Base-by-base conservation (phyloP, 2,329 filamentous ascomycete species). In the Stagonosporopsis tanaceti region DNA sequence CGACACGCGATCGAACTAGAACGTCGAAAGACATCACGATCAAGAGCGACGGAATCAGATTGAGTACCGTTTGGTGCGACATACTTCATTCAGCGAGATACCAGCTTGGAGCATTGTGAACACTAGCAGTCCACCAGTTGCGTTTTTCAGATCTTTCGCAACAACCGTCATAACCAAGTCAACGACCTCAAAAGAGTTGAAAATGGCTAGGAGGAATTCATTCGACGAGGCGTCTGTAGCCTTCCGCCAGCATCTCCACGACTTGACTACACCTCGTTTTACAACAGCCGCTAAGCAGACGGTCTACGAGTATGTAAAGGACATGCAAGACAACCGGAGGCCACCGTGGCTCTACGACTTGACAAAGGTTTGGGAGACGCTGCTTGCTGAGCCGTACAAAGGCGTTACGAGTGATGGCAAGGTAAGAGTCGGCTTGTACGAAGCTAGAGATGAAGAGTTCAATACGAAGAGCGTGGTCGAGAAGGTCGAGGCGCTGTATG, bases 391-490 rank as follows among this genome's bases (percentile, higher is more conserved):
- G 75, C 89, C 90, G 0, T 92, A 86, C 72, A 87, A 84, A 67
- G 90, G 90, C 24, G 79, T 93, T 20, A 92, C 90, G 0, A 86
- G 76, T 11, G 87, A 92, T 62, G 90, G 89, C 82, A 78, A 66
- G 5, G 78, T 89, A 1, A 80, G 77, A 17, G 78, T 79, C 0
- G 81, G 77, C 6, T 77, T 91, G 1, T 90, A 87, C 73, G 67
- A 78, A 39, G 68, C 87, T 4, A 82, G 87, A 63, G 88, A 92
- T 65, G 87, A 91, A 66, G 86, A 81, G 9, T 76, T 90, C 0
- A 82, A 85, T 0, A 87, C 89, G 34, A 75, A 78, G 0, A 60
- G 71, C 4, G 89, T 90, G n/a, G 83, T 86, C 11, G 58, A 77
- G 0, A 80, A 84, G 0, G 79, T 84, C 0, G 71, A 83, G 2